phyloP scores from a whole-genome alignment of 306 rosid genomes.

The apple (Malus domestica) region DNA sequence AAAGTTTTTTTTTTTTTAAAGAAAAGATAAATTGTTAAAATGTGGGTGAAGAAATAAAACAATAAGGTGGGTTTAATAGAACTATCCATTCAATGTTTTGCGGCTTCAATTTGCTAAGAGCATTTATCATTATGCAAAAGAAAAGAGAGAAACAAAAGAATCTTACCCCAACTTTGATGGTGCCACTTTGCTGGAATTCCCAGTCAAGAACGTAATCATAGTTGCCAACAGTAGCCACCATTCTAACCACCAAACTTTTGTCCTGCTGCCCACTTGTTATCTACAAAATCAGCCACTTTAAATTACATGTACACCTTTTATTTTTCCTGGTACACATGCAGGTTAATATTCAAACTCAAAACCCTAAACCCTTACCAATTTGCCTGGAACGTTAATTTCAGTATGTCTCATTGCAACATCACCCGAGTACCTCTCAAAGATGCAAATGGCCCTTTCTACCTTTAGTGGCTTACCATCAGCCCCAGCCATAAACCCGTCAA shows the following conservation, averaged over 20 bases:
- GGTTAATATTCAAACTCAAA: background rate
- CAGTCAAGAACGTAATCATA: constrained; percentile 91
- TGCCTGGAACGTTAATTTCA: constrained; percentile 69
- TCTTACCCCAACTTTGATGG: constrained; percentile 74
- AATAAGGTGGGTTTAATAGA: too few relatives aligned
- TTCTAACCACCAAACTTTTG: constrained; percentile 63
- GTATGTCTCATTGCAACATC: constrained; percentile 75
- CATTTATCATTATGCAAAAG: background rate
- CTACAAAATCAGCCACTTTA: constrained; percentile 25
- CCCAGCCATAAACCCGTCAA: constrained; percentile 70
- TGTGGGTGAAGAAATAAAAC: too few relatives aligned
- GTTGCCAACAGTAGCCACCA: constrained; percentile 87
- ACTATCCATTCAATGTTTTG: too few relatives aligned
- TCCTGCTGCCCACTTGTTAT: constrained; percentile 68
- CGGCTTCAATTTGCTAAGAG: too few relatives aligned
- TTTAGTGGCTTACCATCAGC: constrained; percentile 59
- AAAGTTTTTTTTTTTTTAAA: too few relatives aligned
- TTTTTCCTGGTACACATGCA: background rate
- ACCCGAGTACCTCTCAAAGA: constrained; percentile 62
- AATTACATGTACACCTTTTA: background rate
- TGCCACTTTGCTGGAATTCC: constrained; percentile 70
- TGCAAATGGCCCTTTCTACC: constrained; percentile 61
- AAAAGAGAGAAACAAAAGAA: background rate
- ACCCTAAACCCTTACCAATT: constrained; percentile 33
- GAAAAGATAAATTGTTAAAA: too few relatives aligned